Conservation (phyloP, 1,284 basidiomycete genomes). For the Lentinula novae-zelandiae region DNA sequence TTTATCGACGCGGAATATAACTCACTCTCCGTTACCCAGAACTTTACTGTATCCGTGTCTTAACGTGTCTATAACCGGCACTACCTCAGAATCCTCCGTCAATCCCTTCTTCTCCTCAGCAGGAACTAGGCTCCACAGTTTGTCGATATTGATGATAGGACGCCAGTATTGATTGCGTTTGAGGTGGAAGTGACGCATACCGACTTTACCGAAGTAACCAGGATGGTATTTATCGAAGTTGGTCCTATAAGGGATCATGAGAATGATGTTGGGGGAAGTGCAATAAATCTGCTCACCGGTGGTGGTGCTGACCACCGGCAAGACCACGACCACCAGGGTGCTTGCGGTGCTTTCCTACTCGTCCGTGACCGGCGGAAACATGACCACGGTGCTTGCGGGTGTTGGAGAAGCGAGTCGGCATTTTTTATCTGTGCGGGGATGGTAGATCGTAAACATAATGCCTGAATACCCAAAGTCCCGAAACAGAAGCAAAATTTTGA, state of each 20-base stretch:
- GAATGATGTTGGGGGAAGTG: neutral
- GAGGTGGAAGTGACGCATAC: slow-evolving; percentile 98
- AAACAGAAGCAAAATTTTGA: neutral
- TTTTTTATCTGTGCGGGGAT: slow-evolving; percentile 42
- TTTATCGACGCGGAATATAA: slow-evolving; percentile 18
- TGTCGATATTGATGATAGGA: slow-evolving; percentile 97
- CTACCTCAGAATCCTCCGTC: slow-evolving; percentile 68
- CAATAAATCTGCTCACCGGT: slow-evolving; percentile 63
- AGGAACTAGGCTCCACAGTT: slow-evolving; percentile 81
- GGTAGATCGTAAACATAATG: slow-evolving; percentile 13
- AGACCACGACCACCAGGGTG: slow-evolving; percentile 99
- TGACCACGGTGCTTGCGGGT: slow-evolving; percentile 99
- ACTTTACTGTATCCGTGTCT: slow-evolving; percentile 90
- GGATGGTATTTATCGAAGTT: slow-evolving; percentile 96
- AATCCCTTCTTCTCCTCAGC: slow-evolving; percentile 73
- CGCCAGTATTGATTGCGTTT: slow-evolving; percentile 90
- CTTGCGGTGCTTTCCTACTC: slow-evolving; percentile 99
- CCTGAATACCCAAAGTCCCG: neutral
- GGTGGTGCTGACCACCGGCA: slow-evolving; percentile 99
- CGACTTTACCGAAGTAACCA: slow-evolving; percentile 99
- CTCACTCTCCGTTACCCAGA: slow-evolving; percentile 81
- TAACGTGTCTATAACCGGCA: slow-evolving; percentile 90
- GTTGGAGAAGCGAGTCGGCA: slow-evolving; percentile 94
- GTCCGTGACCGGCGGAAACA: slow-evolving; percentile 98
- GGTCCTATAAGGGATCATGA: slow-evolving; percentile 45